Percentiles rank a stretch among this genome's conserved stretches.
phyloP scores from a whole-genome alignment of 768 basidiomycete genomes.

The Cubamyces lactineus region DNA sequence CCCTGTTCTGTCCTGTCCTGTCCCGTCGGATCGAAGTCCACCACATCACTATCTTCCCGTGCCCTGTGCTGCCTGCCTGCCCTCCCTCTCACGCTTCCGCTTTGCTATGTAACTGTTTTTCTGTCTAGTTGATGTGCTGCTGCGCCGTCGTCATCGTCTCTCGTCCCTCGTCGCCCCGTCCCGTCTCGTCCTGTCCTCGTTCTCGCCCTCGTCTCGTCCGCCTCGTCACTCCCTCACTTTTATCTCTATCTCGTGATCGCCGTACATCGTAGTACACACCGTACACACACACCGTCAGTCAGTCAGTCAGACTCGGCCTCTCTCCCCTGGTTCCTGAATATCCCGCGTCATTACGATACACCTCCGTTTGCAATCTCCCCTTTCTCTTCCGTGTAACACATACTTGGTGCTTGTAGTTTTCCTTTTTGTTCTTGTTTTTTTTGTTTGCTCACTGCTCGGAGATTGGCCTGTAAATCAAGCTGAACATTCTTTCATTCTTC shows the following conservation, averaged over 20 bases:
- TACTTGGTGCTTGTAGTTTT: not conserved
- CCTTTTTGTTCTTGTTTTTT: too few species aligned
- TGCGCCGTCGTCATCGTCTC: constrained; percentile 12
- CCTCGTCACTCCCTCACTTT: not conserved
- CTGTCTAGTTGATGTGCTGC: constrained; percentile 16
- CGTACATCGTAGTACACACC: too few species aligned
- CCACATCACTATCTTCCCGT: not conserved
- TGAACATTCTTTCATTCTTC: too few species aligned
- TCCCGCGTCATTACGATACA: constrained; percentile 5
- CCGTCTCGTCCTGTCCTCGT: not conserved
- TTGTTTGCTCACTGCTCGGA: too few species aligned
- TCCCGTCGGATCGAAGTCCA: too few species aligned
- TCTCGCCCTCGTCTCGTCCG: not conserved
- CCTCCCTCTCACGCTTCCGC: constrained; percentile 11
- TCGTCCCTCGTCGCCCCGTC: not conserved
- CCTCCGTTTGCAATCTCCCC: constrained; percentile 3
- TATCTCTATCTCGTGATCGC: too few species aligned
- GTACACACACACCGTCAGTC: too few species aligned
- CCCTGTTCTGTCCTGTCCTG: too few species aligned
- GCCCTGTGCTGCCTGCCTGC: too few species aligned
- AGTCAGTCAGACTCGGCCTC: too few species aligned
- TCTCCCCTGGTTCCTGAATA: too few species aligned
- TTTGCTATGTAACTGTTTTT: constrained; percentile 21
- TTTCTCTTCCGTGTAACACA: constrained; percentile 1
- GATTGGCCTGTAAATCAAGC: not conserved